A percentile compares a stretch with the other conserved stretches of the same genome.
Conservation (phyloP, 495 filamentous ascomycete genomes). For the Sabuloglossum arenarium region DNA sequence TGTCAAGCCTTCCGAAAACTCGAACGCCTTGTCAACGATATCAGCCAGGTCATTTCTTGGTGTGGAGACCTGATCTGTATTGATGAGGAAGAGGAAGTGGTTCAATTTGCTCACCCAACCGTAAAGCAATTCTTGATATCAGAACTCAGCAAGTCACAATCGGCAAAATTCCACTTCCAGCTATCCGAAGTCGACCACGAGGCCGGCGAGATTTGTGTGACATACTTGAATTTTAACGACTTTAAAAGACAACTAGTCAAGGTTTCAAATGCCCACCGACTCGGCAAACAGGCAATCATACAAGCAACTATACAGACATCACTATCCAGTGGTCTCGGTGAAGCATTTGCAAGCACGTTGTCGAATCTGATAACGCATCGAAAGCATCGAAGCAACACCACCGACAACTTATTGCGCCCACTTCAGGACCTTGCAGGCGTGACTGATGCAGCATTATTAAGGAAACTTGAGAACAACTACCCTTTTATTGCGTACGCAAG, state of each 20-base stretch:
- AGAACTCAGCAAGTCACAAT: background rate
- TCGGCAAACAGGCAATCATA: background rate
- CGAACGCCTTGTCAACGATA: background rate
- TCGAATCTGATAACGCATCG: too few relatives aligned
- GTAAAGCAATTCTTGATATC: background rate
- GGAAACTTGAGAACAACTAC: background rate
- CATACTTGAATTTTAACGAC: background rate
- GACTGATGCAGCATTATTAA: background rate
- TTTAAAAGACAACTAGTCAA: background rate
- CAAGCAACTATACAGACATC: background rate
- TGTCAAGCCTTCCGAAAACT: background rate
- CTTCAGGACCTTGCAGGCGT: background rate
- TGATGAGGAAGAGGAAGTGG: background rate
- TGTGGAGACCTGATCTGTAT: background rate
- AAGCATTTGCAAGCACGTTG: background rate
- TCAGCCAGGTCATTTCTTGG: background rate
- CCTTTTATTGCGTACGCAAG: background rate
- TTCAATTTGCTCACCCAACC: background rate
- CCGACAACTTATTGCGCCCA: background rate
- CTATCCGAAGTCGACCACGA: background rate
- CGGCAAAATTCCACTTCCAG: background rate
- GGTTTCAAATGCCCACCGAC: background rate
- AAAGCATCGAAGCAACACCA: background rate
- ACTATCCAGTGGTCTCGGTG: background rate
- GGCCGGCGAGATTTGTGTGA: background rate